These are phyloP conservation scores for Coccomyxa sp. DNA, from an alignment of 139 green algal genomes.

Conservation along the genomic window DNA sequence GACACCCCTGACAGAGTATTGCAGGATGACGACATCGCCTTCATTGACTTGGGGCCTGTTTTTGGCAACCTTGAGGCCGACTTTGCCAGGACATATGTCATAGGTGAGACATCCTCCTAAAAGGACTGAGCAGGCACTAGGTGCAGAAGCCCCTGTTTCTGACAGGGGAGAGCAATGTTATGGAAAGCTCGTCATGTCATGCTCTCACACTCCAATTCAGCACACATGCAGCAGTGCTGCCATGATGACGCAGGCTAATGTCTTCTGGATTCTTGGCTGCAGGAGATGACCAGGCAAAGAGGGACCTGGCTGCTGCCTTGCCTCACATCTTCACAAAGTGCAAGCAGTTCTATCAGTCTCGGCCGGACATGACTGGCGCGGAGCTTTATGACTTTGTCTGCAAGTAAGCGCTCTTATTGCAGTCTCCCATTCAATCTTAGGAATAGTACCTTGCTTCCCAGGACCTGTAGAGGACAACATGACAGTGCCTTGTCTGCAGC, in stretches of 20 bases:
- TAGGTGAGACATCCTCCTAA: constrained; percentile 16
- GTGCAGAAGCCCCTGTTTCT: too few relatives aligned
- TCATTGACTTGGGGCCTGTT: constrained; percentile 13
- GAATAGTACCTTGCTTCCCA: too few relatives aligned
- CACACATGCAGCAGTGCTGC: not conserved
- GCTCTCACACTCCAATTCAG: not conserved
- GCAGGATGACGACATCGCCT: constrained; percentile 15
- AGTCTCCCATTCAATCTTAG: too few relatives aligned
- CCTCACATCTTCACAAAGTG: constrained; percentile 1
- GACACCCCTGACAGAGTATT: not conserved
- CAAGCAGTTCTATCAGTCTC: constrained; percentile 10
- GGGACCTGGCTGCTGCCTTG: constrained; percentile 2
- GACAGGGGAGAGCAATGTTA: too few relatives aligned
- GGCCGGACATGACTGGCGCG: constrained; percentile 14
- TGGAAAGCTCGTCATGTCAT: too few relatives aligned
- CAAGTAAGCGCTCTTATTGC: constrained; percentile 8
- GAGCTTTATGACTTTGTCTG: constrained; percentile 11
- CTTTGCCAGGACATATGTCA: constrained; percentile 15
- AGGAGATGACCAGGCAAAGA: constrained; percentile 14
- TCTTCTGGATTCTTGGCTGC: not conserved
- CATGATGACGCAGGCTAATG: not conserved
- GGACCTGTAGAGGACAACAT: too few relatives aligned
- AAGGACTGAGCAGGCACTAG: too few relatives aligned
- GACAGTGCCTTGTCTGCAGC: too few relatives aligned
- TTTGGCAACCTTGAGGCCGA: constrained; percentile 20